Conservation (phyloP, 805 yeast species). For the Candida endomychidarum region DNA sequence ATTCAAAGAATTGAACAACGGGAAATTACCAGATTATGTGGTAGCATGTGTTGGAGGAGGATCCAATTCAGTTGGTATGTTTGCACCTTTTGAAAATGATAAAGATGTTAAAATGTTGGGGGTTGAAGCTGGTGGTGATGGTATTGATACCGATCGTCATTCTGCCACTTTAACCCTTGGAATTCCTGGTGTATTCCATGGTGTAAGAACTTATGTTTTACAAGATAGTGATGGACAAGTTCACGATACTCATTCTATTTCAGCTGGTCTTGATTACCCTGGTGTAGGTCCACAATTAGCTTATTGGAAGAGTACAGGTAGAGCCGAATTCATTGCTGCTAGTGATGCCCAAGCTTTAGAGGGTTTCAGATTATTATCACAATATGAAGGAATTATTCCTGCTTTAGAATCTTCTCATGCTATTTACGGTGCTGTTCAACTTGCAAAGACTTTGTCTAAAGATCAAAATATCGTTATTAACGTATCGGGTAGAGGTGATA, state of each 20-base stretch:
- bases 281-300: slow-evolving; percentile 99
- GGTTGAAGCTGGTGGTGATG: slow-evolving; percentile 99
- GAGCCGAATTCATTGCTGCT: slow-evolving; percentile 89
- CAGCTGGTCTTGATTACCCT: slow-evolving; percentile 98
- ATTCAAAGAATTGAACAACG: slow-evolving; percentile 73
- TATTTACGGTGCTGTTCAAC: slow-evolving; percentile 81
- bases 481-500: slow-evolving; percentile 98
- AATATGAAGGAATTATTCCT: slow-evolving; percentile 97
- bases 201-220: slow-evolving; percentile 90
- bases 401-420: slow-evolving; percentile 99
- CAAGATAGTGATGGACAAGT: slow-evolving; percentile 94
- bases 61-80: slow-evolving; percentile 93
- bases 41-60: slow-evolving; percentile 99
- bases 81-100: slow-evolving; percentile 89
- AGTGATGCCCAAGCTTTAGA: slow-evolving; percentile 92
- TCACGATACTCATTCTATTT: slow-evolving; percentile 95
- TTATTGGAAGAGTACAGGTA: slow-evolving; percentile 89
- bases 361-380: slow-evolving; percentile 86
- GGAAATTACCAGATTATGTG: slow-evolving; percentile 85
- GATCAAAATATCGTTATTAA: slow-evolving; percentile 85
- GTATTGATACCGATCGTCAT: slow-evolving; percentile 82
- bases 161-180: slow-evolving; percentile 97
- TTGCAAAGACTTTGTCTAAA: slow-evolving; percentile 76
- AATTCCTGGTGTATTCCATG: slow-evolving; percentile 96
- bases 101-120: slow-evolving; percentile 77